Base-by-base conservation (phyloP, 495 filamentous ascomycete genomes). In the Podospora conica region DNA sequence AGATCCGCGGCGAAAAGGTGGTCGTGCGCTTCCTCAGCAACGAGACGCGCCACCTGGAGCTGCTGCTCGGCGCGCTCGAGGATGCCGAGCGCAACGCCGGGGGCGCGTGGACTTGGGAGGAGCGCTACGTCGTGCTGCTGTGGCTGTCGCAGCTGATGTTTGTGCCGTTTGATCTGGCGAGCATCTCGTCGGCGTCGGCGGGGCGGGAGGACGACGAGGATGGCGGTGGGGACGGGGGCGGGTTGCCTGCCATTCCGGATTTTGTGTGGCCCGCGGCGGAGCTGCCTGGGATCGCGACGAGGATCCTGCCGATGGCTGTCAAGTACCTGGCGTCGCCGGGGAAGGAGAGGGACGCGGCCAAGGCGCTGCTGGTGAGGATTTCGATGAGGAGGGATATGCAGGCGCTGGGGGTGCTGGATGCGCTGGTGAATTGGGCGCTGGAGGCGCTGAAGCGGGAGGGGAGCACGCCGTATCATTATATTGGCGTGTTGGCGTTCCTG, bases 131-230 rank as follows among this genome's bases (percentile, higher is more conserved):
- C 28, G 87, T 93, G 64, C 78, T 99, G 10, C 82, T 97, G 33
- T 99, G 95, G 95, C 82, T 99, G 8, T 93, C 91, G 2, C 96
- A 98, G 76, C 80, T 98, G 3, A 82, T 96, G 70, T 85, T 97
- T n/a, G 90, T 91, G 12, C 95, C 95, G 0, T 98, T 98, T 76
- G 94, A 97, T 69, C 80, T 99, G 60, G 81, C 87, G 21, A 91
- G 89, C 9, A 90, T 98, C 63, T 96, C 94, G 3, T 88, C 88
- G 10, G 80, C 77, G 40, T 48, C 18, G 40, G 18, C 40, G 40
- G 40, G 40, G 40, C 40, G 40, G 40, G 40, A 48, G 40, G 40
- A 48, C 0, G 40, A 48, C 15, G 40, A 48, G 6, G 75, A 79
- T 5, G 69, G 73, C 0, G 78, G 76, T 10, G 75, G 80, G n/a